Evolutionary conservation across 306 rosid species (phyloP).

Genomic region (Trichosanthes cucumerina): DNA sequence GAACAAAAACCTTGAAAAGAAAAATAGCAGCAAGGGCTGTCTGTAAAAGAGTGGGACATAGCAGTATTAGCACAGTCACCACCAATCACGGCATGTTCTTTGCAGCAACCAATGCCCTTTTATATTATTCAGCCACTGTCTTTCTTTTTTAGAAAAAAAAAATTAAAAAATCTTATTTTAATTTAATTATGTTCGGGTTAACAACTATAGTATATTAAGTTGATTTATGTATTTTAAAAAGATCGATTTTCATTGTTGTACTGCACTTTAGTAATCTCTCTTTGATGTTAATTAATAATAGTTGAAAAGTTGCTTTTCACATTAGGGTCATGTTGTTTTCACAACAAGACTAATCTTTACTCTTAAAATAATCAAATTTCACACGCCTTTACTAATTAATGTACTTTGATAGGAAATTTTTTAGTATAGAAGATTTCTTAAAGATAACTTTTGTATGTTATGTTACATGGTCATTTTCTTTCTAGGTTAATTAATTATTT

Average conservation of each 20-base stretch:
- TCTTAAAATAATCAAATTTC: neutral
- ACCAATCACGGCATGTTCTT: conserved; percentile 32
- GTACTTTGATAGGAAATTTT: no score
- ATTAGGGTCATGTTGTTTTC: neutral
- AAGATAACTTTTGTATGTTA: neutral
- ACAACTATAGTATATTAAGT: neutral
- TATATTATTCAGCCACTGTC: no score
- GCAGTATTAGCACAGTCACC: conserved; percentile 8
- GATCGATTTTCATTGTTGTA: neutral
- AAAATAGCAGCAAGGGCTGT: neutral
- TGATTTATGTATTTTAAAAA: neutral
- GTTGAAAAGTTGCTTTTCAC: neutral
- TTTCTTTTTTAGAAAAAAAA: neutral
- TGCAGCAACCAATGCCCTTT: conserved; percentile 13
- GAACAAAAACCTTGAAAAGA: neutral
- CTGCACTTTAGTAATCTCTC: neutral
- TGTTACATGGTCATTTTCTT: neutral
- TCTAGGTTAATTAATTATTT: neutral
- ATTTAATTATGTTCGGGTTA: neutral
- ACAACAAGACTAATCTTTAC: neutral
- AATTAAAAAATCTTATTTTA: neutral
- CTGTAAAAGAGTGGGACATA: neutral
- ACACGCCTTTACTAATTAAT: neutral
- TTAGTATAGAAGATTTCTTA: neutral
- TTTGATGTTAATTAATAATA: neutral